Conservation (phyloP, 2,329 filamentous ascomycete species). For the Chaetomiaceae sp. region DNA sequence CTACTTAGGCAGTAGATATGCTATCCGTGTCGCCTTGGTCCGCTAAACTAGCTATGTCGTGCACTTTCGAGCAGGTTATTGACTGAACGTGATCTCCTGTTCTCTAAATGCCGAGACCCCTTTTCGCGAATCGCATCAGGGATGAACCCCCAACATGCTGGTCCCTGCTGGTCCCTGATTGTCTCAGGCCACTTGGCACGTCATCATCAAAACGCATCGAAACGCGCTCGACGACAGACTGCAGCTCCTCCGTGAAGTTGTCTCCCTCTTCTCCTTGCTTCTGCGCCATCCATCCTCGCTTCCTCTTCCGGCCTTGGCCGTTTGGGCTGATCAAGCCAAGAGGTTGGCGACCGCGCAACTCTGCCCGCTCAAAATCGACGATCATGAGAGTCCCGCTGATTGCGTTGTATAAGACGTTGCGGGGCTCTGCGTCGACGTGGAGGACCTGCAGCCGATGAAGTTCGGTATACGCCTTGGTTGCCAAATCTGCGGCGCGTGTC, state of each 20-base stretch:
- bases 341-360: too few relatives aligned
- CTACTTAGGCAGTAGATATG: too few relatives aligned
- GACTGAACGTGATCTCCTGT: too few relatives aligned
- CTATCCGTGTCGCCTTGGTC: too few relatives aligned
- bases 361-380: too few relatives aligned
- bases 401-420: constrained; percentile 6
- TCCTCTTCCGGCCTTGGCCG: constrained; percentile 8
- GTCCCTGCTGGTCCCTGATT: too few relatives aligned
- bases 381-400: constrained; percentile 6
- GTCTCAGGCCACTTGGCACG: background rate
- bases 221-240: background rate
- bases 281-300: constrained; percentile 1
- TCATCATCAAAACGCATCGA: background rate
- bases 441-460: constrained; percentile 10
- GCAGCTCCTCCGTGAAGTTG: constrained; percentile 3
- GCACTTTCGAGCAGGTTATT: too few relatives aligned
- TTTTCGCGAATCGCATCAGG: background rate
- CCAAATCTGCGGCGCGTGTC: constrained; percentile 5
- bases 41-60: too few relatives aligned
- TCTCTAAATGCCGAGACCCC: too few relatives aligned
- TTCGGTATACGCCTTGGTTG: constrained; percentile 9
- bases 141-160: background rate
- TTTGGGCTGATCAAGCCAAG: constrained; percentile 10
- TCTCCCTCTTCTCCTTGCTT: constrained; percentile 11
- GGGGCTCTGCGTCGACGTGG: constrained; percentile 4